Evolutionary conservation across 116 monocot species (phyloP).

Genomic region (Papilionanthe hybrid): DNA sequence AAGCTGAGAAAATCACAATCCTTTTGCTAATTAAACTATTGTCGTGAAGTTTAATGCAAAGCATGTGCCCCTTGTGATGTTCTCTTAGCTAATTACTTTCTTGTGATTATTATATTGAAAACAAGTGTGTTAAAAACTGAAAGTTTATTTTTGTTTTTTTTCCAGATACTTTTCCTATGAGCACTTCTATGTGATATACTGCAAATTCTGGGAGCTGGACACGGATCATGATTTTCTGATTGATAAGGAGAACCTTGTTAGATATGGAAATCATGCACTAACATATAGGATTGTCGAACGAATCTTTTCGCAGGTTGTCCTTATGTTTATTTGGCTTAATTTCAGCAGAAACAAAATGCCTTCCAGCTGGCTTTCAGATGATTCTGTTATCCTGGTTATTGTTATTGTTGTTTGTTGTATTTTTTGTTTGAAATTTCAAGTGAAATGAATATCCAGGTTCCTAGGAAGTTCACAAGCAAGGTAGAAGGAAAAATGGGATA

Average conservation of each 20-base stretch:
- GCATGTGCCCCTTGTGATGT: too few species aligned
- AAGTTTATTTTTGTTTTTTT: too few species aligned
- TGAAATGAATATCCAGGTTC: slow-evolving; percentile 24
- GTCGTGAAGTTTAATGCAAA: too few species aligned
- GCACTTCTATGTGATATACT: slow-evolving; percentile 70
- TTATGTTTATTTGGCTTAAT: too few species aligned
- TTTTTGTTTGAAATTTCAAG: background rate
- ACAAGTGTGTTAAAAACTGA: too few species aligned
- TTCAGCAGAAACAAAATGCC: background rate
- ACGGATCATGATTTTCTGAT: slow-evolving; percentile 69
- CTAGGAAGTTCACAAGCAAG: slow-evolving; percentile 54
- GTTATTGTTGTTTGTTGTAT: background rate
- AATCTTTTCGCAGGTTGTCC: slow-evolving; percentile 52
- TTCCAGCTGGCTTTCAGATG: background rate
- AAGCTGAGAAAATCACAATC: too few species aligned
- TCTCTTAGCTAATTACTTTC: too few species aligned
- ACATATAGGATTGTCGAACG: slow-evolving; percentile 65
- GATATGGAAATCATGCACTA: slow-evolving; percentile 62
- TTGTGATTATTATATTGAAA: background rate
- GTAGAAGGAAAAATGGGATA: slow-evolving; percentile 66
- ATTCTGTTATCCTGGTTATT: background rate
- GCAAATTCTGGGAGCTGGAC: slow-evolving; percentile 67
- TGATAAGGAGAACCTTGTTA: slow-evolving; percentile 56
- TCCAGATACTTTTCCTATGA: slow-evolving; percentile 62
- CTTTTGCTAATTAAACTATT: too few species aligned